phyloP scores from a whole-genome alignment of 768 basidiomycete genomes.

The Mycena vulgaris region DNA sequence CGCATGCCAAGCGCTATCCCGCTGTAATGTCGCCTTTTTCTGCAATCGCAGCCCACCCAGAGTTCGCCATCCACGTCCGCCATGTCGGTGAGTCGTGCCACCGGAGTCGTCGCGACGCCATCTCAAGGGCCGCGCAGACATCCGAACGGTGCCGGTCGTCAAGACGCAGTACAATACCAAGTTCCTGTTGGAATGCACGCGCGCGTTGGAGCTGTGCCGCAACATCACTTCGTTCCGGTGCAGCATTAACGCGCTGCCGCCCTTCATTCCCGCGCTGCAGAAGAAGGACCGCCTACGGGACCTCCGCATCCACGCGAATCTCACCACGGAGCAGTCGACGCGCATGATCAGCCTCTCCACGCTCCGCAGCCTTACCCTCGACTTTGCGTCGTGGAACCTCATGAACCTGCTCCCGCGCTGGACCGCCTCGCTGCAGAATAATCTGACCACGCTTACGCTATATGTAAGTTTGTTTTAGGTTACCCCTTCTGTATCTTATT shows the following conservation, averaged over 20 bases:
- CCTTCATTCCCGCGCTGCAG: conserved; percentile 64
- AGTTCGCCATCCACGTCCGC: conserved; percentile 71
- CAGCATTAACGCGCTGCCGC: conserved; percentile 62
- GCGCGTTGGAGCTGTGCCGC: conserved; percentile 62
- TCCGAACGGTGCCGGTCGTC: conserved; percentile 62
- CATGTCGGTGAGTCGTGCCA: conserved; percentile 63
- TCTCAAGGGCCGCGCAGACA: conserved; percentile 54
- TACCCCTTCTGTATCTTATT: too few relatives aligned
- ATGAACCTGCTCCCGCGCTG: conserved; percentile 74
- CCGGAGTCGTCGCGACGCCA: background rate
- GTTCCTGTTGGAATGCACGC: conserved; percentile 69
- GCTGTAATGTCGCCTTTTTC: conserved; percentile 74
- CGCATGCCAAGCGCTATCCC: conserved; percentile 73
- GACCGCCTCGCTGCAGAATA: conserved; percentile 58
- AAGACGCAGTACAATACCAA: conserved; percentile 56
- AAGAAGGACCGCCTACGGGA: conserved; percentile 61
- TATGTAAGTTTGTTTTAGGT: conserved; percentile 61
- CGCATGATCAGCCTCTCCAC: conserved; percentile 57
- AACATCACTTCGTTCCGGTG: conserved; percentile 75
- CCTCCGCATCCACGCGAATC: conserved; percentile 65
- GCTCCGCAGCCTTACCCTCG: conserved; percentile 66
- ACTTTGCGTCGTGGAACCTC: conserved; percentile 75
- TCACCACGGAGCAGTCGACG: conserved; percentile 67
- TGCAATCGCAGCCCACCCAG: conserved; percentile 65
- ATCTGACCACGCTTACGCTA: conserved; percentile 70